Evolutionary conservation across 306 rosid genomes (phyloP).

Genomic region (Gynostemma pentaphyllum): DNA sequence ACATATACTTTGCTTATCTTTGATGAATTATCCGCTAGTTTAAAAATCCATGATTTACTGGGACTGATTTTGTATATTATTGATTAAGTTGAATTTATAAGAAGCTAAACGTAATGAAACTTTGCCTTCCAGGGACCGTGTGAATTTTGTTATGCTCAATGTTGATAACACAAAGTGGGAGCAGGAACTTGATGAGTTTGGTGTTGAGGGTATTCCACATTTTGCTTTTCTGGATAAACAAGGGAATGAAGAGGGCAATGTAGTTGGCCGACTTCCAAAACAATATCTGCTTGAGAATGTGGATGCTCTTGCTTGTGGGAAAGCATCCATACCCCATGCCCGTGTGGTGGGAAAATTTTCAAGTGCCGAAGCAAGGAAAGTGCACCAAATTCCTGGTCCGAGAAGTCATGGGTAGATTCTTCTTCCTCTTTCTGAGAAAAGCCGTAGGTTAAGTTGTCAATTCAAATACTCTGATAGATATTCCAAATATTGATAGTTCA

Average conservation of each 20-base stretch:
- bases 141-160: constrained; percentile 67
- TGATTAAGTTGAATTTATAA: background rate
- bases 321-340: constrained; percentile 69
- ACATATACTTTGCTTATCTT: background rate
- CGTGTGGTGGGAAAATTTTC: constrained; percentile 75
- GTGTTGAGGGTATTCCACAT: constrained; percentile 98
- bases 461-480: constrained; percentile 4
- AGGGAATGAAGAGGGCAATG: constrained; percentile 95
- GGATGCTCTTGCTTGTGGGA: constrained; percentile 70
- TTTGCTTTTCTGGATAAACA: constrained; percentile 75
- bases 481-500: background rate
- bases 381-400: constrained; percentile 77
- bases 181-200: constrained; percentile 95
- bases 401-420: constrained; percentile 77
- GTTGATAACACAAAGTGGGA: constrained; percentile 98
- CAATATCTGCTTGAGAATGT: constrained; percentile 67
- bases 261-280: constrained; percentile 86
- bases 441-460: constrained; percentile 15
- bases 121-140: constrained; percentile 37
- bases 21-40: background rate
- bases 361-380: constrained; percentile 79
- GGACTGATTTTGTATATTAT: background rate
- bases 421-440: constrained; percentile 3
- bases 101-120: background rate
- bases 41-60: background rate